Evolutionary conservation across 2,329 filamentous ascomycete species (phyloP).

Genomic region (Chaetomium olivaceum): DNA sequence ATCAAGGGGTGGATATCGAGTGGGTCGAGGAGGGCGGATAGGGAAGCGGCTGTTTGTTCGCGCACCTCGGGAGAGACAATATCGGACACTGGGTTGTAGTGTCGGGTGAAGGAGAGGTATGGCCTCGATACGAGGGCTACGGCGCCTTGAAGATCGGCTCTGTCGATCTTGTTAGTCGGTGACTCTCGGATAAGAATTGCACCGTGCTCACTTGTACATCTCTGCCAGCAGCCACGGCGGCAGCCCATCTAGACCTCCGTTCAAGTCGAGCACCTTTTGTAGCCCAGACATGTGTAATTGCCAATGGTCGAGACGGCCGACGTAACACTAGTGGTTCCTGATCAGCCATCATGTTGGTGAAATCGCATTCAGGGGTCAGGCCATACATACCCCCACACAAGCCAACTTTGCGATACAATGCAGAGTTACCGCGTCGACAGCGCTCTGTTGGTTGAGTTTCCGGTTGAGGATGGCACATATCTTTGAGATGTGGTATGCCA

Average conservation of each 20-base stretch:
- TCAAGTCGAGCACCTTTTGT: constrained; percentile 37
- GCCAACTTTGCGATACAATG: constrained; percentile 40
- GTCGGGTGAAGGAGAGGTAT: constrained; percentile 37
- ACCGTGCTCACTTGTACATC: constrained; percentile 36
- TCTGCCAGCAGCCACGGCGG: constrained; percentile 30
- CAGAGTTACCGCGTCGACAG: constrained; percentile 33
- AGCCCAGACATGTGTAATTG: constrained; percentile 42
- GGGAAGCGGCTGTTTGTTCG: constrained; percentile 18
- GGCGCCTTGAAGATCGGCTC: constrained; percentile 42
- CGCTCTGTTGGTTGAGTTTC: constrained; percentile 29
- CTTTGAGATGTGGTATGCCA: constrained; percentile 34
- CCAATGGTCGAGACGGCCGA: constrained; percentile 43
- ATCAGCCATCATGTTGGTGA: background rate
- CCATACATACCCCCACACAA: constrained; percentile 34
- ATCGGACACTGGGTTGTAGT: constrained; percentile 32
- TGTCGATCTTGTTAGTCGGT: constrained; percentile 24
- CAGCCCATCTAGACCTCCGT: constrained; percentile 32
- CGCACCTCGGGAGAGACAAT: constrained; percentile 30
- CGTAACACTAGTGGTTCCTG: constrained; percentile 32
- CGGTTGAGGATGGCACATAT: constrained; percentile 34
- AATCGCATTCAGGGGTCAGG: background rate
- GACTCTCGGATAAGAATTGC: too few species aligned
- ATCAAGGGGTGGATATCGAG: constrained; percentile 33
- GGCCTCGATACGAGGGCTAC: constrained; percentile 37
- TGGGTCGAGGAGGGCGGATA: constrained; percentile 31